Percentiles rank a stretch among this genome's conserved stretches.
Evolutionary conservation across 192 early-diverging fungal species (phyloP).

Genomic region (Bifiguratus adelaidae): DNA sequence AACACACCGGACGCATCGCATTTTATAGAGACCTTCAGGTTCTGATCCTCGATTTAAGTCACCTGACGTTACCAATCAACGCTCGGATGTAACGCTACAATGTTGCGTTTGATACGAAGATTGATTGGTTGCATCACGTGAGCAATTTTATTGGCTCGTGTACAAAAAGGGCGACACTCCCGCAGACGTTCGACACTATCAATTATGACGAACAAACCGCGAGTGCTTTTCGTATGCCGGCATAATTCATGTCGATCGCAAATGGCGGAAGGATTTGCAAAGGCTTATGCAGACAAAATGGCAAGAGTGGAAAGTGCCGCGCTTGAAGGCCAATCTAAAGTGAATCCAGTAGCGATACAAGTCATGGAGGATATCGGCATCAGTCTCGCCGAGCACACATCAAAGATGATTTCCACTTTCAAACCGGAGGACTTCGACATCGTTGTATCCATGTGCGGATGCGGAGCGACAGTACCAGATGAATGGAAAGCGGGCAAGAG

Average conservation of each 20-base stretch:
- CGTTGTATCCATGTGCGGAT: slow-evolving; percentile 8
- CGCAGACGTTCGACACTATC: too few relatives aligned
- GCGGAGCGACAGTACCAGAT: slow-evolving; percentile 4
- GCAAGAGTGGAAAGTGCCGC: slow-evolving; percentile 3
- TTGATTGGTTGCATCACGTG: too few relatives aligned
- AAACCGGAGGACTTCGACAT: background rate
- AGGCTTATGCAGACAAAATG: background rate
- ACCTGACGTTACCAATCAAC: too few relatives aligned
- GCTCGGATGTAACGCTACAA: too few relatives aligned
- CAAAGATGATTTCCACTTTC: slow-evolving; percentile 1
- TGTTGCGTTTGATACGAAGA: too few relatives aligned
- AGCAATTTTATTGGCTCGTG: too few relatives aligned
- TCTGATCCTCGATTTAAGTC: too few relatives aligned
- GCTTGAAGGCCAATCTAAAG: background rate
- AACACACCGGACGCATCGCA: too few relatives aligned
- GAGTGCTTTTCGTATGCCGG: slow-evolving; percentile 8
- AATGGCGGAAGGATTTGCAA: slow-evolving; percentile 7
- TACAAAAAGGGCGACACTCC: too few relatives aligned
- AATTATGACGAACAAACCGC: background rate
- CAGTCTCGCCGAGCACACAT: background rate
- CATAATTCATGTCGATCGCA: slow-evolving; percentile 7
- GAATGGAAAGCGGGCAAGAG: slow-evolving; percentile 3
- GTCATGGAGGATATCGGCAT: background rate
- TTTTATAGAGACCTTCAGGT: too few relatives aligned
- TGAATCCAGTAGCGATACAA: background rate